phyloP scores from a whole-genome alignment of 1,284 basidiomycete species.

The Fomitopsis betulina region DNA sequence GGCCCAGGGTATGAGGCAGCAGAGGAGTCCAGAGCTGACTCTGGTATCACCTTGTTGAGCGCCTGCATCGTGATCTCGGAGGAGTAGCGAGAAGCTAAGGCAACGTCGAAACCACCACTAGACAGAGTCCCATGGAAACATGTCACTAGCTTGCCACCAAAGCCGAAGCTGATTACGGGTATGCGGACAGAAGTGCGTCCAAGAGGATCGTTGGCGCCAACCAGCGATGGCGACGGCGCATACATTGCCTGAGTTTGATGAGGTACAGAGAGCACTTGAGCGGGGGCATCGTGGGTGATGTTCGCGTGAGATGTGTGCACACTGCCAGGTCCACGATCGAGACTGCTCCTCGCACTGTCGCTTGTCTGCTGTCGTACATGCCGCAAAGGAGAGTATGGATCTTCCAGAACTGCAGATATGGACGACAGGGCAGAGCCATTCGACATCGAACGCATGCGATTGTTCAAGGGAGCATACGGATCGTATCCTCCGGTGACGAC shows the following conservation, averaged over 20 bases:
- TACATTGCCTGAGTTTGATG: slow-evolving; percentile 49
- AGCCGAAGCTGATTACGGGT: slow-evolving; percentile 85
- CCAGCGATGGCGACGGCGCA: slow-evolving; percentile 70
- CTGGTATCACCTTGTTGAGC: slow-evolving; percentile 65
- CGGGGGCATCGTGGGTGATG: slow-evolving; percentile 11
- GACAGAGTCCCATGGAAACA: slow-evolving; percentile 78
- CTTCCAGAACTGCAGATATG: slow-evolving; percentile 28
- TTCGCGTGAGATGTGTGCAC: slow-evolving; percentile 6
- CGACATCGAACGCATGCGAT: slow-evolving; percentile 41
- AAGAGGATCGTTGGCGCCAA: slow-evolving; percentile 81
- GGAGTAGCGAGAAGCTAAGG: slow-evolving; percentile 66
- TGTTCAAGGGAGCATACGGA: slow-evolving; percentile 15
- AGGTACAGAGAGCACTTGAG: slow-evolving; percentile 42
- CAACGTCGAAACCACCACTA: slow-evolving; percentile 73
- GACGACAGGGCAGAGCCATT: slow-evolving; percentile 45
- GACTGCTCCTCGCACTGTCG: slow-evolving; percentile 7
- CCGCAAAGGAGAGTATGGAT: slow-evolving; percentile 39
- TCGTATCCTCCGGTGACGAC: background rate
- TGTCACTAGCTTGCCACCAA: slow-evolving; percentile 82
- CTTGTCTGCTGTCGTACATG: slow-evolving; percentile 20
- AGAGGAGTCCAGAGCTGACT: slow-evolving; percentile 56
- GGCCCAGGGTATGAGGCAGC: slow-evolving; percentile 78
- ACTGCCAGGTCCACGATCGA: slow-evolving; percentile 7
- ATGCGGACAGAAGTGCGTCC: slow-evolving; percentile 69
- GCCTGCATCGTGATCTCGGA: slow-evolving; percentile 67